Base-by-base conservation (phyloP, 805 yeast species). In the Kluyveromyces dobzhanskii region DNA sequence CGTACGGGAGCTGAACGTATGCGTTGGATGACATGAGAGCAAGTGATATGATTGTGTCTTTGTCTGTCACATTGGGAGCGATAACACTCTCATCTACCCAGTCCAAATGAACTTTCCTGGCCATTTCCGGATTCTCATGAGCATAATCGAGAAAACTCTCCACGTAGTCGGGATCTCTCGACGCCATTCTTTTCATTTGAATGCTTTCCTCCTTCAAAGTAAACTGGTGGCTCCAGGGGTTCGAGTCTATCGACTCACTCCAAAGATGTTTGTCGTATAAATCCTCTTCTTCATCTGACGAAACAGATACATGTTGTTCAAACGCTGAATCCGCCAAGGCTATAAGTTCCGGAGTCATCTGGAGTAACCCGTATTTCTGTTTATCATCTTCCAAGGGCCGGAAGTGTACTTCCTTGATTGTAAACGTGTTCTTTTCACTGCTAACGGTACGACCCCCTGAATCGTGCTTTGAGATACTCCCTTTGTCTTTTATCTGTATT, bases 1-100 rank as follows among this genome's bases (percentile, higher is more conserved):
- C 73, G 16, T 62, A 63, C 3, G 97, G 97, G 23, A 75, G 64
- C 33, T 73, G 71, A 3, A 86, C 94, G 54, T 90, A 92, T 2
- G 97, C 97, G 57, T 92, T 83, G 1, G 95, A 84, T 0, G 95
- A 77, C 76, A 90, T 83, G 38, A 78, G 60, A 0, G 97, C 97
- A 30, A 90, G 62, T 1, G 83, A 64, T 2, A 88, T 65, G 3
- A 90, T 57, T 0, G 96, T 85, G 29, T 76, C 76, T 38, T 72
- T 73, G 58, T 88, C 95, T 1, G 76, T 64, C 7, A 90, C 64
- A 48, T 92, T 75, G 0, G 98, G 98, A 1, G 82, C 71, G 1
- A 66, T 38, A 1, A 80, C 68, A 13, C 61, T 62, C 1, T 65
- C 63, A n/a, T 67, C 70, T 32, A 70, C 61, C 94, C 94, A 85